These are phyloP conservation scores for Cladosporium austrohemisphaericum DNA, from an alignment of 2,329 filamentous ascomycete species.

Conservation along the genomic window DNA sequence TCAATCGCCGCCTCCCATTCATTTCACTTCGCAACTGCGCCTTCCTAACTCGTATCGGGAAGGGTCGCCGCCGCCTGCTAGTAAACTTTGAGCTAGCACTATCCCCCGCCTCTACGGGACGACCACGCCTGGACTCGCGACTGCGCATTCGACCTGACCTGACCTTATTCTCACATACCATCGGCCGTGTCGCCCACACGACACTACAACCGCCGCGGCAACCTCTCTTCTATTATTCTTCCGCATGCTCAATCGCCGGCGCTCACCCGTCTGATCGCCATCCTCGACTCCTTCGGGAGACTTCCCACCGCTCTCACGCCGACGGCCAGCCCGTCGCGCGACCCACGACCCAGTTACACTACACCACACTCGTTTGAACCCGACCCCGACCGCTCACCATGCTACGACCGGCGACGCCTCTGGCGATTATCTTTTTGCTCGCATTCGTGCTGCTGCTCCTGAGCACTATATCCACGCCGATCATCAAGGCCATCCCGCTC, in stretches of 20 bases:
- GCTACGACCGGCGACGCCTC: slow-evolving; percentile 86
- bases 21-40: too few species aligned
- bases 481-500: slow-evolving; percentile 80
- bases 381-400: slow-evolving; percentile 42
- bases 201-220: background rate
- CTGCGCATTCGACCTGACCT: too few species aligned
- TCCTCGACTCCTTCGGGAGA: background rate
- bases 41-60: too few species aligned
- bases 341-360: slow-evolving; percentile 1
- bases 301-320: background rate
- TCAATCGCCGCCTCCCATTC: too few species aligned
- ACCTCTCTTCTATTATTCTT: background rate
- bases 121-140: too few species aligned
- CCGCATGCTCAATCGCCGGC: slow-evolving; percentile 2
- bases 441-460: slow-evolving; percentile 84
- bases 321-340: slow-evolving; percentile 6
- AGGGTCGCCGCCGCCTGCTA: too few species aligned
- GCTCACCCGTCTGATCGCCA: background rate
- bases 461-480: slow-evolving; percentile 84
- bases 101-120: too few species aligned
- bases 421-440: slow-evolving; percentile 77
- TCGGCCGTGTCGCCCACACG: background rate
- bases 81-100: too few species aligned
- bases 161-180: too few species aligned
- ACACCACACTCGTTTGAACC: slow-evolving; percentile 18